Evolutionary conservation across 1,139 yeast species (phyloP).

Genomic region (Scheffersomyces stambukii): DNA sequence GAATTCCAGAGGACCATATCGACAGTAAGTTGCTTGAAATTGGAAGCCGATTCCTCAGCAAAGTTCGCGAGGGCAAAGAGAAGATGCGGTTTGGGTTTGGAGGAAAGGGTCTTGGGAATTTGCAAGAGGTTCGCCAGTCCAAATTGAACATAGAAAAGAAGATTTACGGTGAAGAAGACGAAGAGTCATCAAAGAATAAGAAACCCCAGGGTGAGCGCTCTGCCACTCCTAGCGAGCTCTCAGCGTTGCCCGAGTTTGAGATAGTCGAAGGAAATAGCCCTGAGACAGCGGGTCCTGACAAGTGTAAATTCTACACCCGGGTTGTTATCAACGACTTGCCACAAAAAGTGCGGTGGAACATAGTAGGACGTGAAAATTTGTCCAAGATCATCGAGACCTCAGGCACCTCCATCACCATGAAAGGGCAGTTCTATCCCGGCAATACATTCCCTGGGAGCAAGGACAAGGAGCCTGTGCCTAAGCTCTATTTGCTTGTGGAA

Average conservation of each 20-base stretch:
- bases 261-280: constrained; percentile 54
- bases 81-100: constrained; percentile 79
- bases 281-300: constrained; percentile 62
- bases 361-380: constrained; percentile 65
- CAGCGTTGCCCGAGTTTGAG: constrained; percentile 37
- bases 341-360: constrained; percentile 78
- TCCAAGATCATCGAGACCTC: constrained; percentile 67
- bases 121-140: constrained; percentile 65
- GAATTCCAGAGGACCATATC: constrained; percentile 17
- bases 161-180: constrained; percentile 23
- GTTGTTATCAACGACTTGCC: constrained; percentile 84
- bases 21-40: constrained; percentile 51
- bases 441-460: constrained; percentile 34
- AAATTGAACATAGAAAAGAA: constrained; percentile 49
- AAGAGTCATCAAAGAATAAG: constrained; percentile 4
- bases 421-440: constrained; percentile 73
- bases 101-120: constrained; percentile 84
- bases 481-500: constrained; percentile 75
- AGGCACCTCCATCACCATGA: constrained; percentile 75
- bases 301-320: constrained; percentile 63
- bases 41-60: constrained; percentile 54
- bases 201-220: constrained; percentile 5
- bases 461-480: constrained; percentile 48
- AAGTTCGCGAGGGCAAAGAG: constrained; percentile 67
- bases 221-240: not conserved